These are phyloP conservation scores for Neurospora intermedia DNA, from an alignment of 495 filamentous ascomycete species.

Conservation along the genomic window DNA sequence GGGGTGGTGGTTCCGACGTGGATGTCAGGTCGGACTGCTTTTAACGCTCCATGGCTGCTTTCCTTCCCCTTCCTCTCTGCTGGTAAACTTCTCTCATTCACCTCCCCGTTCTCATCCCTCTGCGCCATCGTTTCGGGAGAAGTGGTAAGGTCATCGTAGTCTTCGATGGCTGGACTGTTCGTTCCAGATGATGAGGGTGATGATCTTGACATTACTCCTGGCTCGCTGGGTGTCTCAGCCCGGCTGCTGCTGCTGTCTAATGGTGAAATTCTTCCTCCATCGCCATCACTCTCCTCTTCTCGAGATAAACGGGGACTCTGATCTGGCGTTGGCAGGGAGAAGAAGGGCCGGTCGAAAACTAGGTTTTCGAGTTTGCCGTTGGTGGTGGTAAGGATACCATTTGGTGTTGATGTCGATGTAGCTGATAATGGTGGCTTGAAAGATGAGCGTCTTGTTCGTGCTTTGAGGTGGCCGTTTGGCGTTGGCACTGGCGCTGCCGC, in stretches of 20 bases:
- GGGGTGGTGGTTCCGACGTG: not conserved
- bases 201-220: not conserved
- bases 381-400: not conserved
- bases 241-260: not conserved
- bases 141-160: slow-evolving; percentile 5
- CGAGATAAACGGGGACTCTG: not conserved
- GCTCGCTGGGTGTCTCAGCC: not conserved
- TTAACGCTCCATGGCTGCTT: not conserved
- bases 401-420: not conserved
- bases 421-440: not conserved
- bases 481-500: not conserved
- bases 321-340: not conserved
- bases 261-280: not conserved
- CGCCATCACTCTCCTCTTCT: not conserved
- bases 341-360: not conserved
- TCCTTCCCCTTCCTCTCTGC: not conserved
- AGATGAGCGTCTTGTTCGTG: not conserved
- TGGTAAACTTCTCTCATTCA: not conserved
- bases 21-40: not conserved
- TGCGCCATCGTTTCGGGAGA: not conserved
- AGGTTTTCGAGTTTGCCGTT: not conserved
- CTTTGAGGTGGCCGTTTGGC: not conserved
- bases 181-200: not conserved
- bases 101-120: not conserved
- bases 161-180: not conserved